phyloP scores from a whole-genome alignment of 164 flowering plant species.

The Saururus chinensis region DNA sequence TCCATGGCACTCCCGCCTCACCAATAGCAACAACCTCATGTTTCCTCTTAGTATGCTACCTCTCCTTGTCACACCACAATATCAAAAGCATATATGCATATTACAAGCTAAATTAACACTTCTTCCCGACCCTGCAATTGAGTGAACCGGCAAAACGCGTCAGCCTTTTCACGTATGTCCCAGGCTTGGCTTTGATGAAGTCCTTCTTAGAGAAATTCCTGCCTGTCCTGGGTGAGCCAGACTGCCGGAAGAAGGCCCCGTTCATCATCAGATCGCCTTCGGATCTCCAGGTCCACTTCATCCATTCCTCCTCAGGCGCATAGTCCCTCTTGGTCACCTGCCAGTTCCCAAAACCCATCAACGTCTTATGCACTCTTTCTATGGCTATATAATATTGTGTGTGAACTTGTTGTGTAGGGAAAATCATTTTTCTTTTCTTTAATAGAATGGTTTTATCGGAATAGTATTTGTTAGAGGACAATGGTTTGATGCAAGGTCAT shows the following conservation, averaged over 20 bases:
- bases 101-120: not conserved
- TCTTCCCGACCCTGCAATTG: not conserved
- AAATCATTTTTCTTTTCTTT: no score
- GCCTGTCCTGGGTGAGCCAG: constrained; percentile 22
- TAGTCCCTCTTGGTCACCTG: constrained; percentile 58
- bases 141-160: constrained; percentile 20
- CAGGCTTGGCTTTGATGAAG: constrained; percentile 46
- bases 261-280: constrained; percentile 55
- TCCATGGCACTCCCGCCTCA: no score
- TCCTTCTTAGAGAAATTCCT: constrained; percentile 12
- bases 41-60: no score
- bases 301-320: constrained; percentile 43
- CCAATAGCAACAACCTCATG: no score
- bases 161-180: constrained; percentile 36
- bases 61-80: no score
- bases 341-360: not conserved
- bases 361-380: no score
- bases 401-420: no score
- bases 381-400: no score
- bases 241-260: constrained; percentile 56
- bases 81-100: no score
- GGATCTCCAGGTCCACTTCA: constrained; percentile 68
- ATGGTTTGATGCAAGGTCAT: no score
- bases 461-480: no score
- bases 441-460: no score